Conservation (phyloP, 2,329 filamentous ascomycete species). For the Phyllosticta paracitricarpa region DNA sequence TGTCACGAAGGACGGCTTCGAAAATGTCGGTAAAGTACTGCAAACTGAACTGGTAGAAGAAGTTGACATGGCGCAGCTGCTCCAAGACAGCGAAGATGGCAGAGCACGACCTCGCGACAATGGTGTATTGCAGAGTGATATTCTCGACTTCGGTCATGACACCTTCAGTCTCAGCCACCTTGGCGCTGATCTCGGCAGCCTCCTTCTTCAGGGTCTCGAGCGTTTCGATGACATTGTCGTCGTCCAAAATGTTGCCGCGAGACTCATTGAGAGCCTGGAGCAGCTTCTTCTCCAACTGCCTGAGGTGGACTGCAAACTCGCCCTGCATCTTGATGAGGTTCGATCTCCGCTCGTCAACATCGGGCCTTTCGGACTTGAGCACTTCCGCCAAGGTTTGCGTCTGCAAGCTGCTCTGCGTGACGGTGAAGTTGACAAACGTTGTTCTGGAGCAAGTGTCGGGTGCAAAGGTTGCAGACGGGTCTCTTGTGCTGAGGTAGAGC, state of each 20-base stretch:
- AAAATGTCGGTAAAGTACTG: conserved; percentile 99
- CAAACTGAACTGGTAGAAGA: conserved; percentile 98
- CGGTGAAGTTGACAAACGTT: conserved; percentile 98
- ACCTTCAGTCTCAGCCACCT: conserved; percentile 93
- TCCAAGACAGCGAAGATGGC: conserved; percentile 95
- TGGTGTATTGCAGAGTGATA: conserved; percentile 87
- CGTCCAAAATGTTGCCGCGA: conserved; percentile 93
- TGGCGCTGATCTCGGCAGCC: conserved; percentile 87
- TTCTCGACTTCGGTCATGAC: conserved; percentile 97
- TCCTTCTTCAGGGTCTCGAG: conserved; percentile 97
- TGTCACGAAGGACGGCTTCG: conserved; percentile 76
- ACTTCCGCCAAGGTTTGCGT: conserved; percentile 97
- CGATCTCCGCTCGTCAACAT: conserved; percentile 90
- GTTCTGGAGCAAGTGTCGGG: conserved; percentile 97
- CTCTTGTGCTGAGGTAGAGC: conserved; percentile 86
- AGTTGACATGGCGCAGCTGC: conserved; percentile 94
- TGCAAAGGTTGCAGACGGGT: conserved; percentile 90
- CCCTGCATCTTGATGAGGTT: conserved; percentile 98
- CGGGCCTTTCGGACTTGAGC: conserved; percentile 90
- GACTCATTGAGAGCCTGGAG: conserved; percentile 95
- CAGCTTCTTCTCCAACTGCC: conserved; percentile 87
- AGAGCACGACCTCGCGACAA: conserved; percentile 90
- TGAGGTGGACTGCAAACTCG: conserved; percentile 97
- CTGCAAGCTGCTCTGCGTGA: conserved; percentile 96
- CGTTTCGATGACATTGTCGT: conserved; percentile 96